These are phyloP conservation scores for Pestalotiopsis sp. DNA, from an alignment of 2,329 filamentous ascomycete species.

Conservation along the genomic window DNA sequence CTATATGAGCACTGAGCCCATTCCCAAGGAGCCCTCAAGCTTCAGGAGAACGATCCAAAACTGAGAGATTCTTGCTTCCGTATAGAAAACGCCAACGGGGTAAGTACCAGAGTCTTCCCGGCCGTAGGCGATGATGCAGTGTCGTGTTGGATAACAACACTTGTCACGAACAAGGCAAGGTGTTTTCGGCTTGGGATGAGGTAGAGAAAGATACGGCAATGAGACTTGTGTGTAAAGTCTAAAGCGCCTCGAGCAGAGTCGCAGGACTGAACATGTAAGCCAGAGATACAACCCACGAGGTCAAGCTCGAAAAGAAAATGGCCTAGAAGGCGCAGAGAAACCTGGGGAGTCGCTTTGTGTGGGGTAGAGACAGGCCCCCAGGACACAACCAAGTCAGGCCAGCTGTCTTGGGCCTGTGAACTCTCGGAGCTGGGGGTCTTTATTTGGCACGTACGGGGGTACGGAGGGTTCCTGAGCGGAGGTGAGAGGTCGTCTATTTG, in stretches of 20 bases:
- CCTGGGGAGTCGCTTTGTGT: conserved; percentile 1
- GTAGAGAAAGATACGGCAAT: not conserved
- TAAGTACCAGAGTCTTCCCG: not conserved
- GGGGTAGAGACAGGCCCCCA: conserved; percentile 1
- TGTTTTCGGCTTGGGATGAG: not conserved
- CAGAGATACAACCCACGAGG: not conserved
- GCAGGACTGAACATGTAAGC: not conserved
- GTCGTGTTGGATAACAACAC: not conserved
- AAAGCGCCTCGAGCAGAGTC: not conserved
- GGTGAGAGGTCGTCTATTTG: not conserved
- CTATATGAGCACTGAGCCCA: not conserved
- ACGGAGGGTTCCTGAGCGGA: not conserved
- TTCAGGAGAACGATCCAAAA: not conserved
- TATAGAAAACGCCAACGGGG: not conserved
- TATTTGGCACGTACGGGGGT: not conserved
- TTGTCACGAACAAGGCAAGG: not conserved
- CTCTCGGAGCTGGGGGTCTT: not conserved
- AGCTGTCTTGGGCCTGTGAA: not conserved
- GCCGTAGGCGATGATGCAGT: not conserved
- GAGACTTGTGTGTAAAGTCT: not conserved
- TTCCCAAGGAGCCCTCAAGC: not conserved
- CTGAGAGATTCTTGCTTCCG: not conserved
- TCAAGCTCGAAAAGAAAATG: not conserved
- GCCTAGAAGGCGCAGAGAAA: not conserved
- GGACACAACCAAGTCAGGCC: not conserved